Evolutionary conservation across 495 filamentous ascomycete genomes (phyloP).

Genomic region (Talaromyces proteolyticus): DNA sequence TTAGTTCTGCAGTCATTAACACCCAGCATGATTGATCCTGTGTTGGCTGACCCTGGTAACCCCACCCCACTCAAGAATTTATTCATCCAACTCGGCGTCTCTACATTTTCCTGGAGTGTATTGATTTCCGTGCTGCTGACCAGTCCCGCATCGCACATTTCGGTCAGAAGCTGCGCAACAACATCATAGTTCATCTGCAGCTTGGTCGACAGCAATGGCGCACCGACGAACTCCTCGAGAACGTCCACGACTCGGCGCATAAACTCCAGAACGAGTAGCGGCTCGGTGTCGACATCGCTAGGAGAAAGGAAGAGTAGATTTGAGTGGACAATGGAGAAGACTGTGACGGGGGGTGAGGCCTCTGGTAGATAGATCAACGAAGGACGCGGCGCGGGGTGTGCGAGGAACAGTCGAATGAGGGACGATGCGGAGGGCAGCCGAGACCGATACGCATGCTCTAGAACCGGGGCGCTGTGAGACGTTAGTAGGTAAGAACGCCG

Average conservation of each 20-base stretch:
- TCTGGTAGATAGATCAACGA: conserved; percentile 80
- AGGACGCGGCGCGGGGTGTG: conserved; percentile 75
- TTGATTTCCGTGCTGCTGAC: conserved; percentile 90
- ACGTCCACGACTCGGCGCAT: conserved; percentile 90
- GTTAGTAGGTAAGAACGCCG: neutral
- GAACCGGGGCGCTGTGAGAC: conserved; percentile 46
- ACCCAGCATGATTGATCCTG: too few relatives aligned
- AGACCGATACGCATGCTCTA: conserved; percentile 65
- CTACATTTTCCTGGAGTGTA: conserved; percentile 83
- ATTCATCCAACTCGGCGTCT: conserved; percentile 82
- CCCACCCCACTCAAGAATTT: conserved; percentile 87
- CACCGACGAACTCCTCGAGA: conserved; percentile 89
- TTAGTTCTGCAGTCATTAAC: neutral
- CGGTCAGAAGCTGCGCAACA: conserved; percentile 83
- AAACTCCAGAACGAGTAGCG: conserved; percentile 93
- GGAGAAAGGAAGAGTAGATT: conserved; percentile 85
- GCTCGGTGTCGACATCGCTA: conserved; percentile 76
- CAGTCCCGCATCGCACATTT: conserved; percentile 95
- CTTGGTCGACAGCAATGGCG: conserved; percentile 78
- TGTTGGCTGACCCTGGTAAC: conserved; percentile 57
- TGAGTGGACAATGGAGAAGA: conserved; percentile 82
- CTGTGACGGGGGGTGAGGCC: conserved; percentile 76
- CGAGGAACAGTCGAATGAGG: conserved; percentile 81
- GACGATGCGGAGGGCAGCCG: conserved; percentile 71
- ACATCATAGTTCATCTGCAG: conserved; percentile 90